A percentile compares a stretch with the other conserved stretches of the same genome.
Evolutionary conservation across 2,329 filamentous ascomycete species (phyloP).

Genomic region (Thyridium curvatum): DNA sequence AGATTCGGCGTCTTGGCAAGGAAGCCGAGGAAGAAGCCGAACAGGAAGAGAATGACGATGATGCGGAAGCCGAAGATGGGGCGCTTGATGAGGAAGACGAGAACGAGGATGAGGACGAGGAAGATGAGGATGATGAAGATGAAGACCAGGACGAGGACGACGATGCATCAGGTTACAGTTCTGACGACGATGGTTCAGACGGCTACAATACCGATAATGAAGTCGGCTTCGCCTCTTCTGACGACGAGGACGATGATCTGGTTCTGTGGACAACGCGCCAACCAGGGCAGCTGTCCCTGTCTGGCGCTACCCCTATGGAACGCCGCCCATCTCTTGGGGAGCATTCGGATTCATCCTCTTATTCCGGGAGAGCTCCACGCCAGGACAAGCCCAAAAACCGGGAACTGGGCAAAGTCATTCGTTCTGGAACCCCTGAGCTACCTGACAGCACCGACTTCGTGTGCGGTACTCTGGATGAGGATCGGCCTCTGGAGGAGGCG

Average conservation of each 20-base stretch:
- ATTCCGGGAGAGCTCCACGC: conserved; percentile 30
- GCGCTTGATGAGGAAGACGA: conserved; percentile 29
- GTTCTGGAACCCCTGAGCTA: conserved; percentile 69
- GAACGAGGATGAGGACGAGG: conserved; percentile 40
- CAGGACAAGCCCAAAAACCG: conserved; percentile 23
- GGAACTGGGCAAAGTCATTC: conserved; percentile 45
- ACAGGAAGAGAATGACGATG: conserved; percentile 62
- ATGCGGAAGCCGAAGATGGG: conserved; percentile 30
- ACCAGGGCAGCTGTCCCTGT: conserved; percentile 28
- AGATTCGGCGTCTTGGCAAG: conserved; percentile 76
- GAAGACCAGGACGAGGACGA: conserved; percentile 44
- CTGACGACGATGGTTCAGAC: conserved; percentile 46
- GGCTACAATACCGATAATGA: conserved; percentile 74
- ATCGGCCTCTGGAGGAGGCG: conserved; percentile 86
- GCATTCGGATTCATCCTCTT: conserved; percentile 56
- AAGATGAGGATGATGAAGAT: conserved; percentile 43
- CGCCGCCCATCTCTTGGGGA: conserved; percentile 35
- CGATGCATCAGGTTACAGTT: conserved; percentile 54
- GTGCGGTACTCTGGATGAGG: conserved; percentile 95
- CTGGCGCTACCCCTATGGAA: conserved; percentile 24
- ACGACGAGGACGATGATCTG: conserved; percentile 66
- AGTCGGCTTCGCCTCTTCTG: conserved; percentile 61
- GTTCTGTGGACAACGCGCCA: conserved; percentile 48
- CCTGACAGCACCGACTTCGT: conserved; percentile 98
- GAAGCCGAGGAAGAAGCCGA: conserved; percentile 88